Evolutionary conservation across 2,329 filamentous ascomycete species (phyloP).

Genomic region (Phaeomoniella chlamydospora): DNA sequence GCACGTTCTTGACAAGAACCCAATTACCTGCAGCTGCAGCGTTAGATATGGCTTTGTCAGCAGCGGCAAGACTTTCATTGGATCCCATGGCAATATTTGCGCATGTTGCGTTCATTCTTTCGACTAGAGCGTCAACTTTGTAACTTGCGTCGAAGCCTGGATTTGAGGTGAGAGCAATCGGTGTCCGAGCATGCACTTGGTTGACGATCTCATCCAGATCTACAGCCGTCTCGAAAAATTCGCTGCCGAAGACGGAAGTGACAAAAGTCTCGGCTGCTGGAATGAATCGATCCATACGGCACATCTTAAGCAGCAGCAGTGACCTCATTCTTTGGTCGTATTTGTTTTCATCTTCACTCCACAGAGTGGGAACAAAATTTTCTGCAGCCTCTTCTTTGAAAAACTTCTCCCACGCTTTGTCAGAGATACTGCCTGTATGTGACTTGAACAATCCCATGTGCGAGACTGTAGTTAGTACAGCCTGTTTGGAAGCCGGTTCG

Average conservation of each 20-base stretch:
- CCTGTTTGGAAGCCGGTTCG: constrained; percentile 46
- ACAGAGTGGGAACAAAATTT: constrained; percentile 62
- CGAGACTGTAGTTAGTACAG: constrained; percentile 53
- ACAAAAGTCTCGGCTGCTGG: constrained; percentile 89
- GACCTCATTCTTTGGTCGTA: constrained; percentile 67
- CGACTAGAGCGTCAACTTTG: constrained; percentile 92
- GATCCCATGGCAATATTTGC: constrained; percentile 99
- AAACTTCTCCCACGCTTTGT: constrained; percentile 66
- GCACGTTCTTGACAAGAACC: constrained; percentile 98
- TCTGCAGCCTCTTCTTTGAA: constrained; percentile 76
- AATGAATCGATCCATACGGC: constrained; percentile 89
- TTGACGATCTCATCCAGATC: constrained; percentile 75
- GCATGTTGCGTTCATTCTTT: constrained; percentile 66
- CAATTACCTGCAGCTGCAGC: constrained; percentile 85
- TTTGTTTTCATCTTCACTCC: constrained; percentile 48
- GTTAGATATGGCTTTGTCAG: constrained; percentile 88
- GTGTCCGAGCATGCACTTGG: constrained; percentile 69
- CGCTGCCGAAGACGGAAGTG: constrained; percentile 65
- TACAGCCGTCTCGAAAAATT: constrained; percentile 69
- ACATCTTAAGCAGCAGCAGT: constrained; percentile 84
- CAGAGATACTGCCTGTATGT: constrained; percentile 46
- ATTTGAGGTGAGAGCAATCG: constrained; percentile 83
- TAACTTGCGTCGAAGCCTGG: constrained; percentile 97
- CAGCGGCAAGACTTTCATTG: constrained; percentile 79
- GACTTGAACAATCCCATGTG: constrained; percentile 62